These are phyloP conservation scores for Meyerozyma sp. DNA, from an alignment of 1,139 yeast genomes.

Conservation along the genomic window DNA sequence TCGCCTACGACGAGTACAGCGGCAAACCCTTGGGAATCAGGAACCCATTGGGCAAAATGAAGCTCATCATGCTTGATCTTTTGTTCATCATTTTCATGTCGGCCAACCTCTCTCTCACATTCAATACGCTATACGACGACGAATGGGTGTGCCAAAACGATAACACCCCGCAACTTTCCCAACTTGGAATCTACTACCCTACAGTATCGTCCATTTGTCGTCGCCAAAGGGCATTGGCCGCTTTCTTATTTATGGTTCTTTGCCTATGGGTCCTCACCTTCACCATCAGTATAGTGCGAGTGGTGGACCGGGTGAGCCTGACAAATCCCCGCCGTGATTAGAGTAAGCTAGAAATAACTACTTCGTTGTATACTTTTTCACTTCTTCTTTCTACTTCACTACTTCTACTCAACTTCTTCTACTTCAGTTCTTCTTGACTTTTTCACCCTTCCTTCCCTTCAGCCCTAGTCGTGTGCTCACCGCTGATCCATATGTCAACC, in stretches of 20 bases:
- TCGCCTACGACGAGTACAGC: conserved; percentile 84
- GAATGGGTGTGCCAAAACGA: conserved; percentile 70
- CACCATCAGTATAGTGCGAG: conserved; percentile 74
- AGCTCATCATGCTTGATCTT: conserved; percentile 71
- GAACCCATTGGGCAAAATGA: conserved; percentile 75
- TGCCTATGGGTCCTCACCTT: conserved; percentile 84
- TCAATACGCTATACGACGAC: conserved; percentile 73
- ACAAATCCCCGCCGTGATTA: background rate
- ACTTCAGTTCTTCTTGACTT: too few species aligned
- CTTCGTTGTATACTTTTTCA: too few species aligned
- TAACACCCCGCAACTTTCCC: conserved; percentile 17
- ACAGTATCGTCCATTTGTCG: conserved; percentile 53
- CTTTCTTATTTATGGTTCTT: conserved; percentile 71
- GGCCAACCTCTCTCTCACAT: conserved; percentile 81
- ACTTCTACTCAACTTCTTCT: too few species aligned
- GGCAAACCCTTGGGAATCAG: conserved; percentile 90
- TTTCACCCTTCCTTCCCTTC: background rate
- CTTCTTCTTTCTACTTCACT: too few species aligned
- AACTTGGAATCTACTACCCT: conserved; percentile 21
- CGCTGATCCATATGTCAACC: background rate
- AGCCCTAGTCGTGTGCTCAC: background rate
- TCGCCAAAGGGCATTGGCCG: conserved; percentile 74
- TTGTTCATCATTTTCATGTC: conserved; percentile 89
- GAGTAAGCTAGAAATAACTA: background rate
- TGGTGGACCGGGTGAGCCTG: conserved; percentile 62